Evolutionary conservation across 108 stramenopile genomes (phyloP), one percentile per base, ranked within the genome.

Genomic region (Cyclotella cryptica): DNA sequence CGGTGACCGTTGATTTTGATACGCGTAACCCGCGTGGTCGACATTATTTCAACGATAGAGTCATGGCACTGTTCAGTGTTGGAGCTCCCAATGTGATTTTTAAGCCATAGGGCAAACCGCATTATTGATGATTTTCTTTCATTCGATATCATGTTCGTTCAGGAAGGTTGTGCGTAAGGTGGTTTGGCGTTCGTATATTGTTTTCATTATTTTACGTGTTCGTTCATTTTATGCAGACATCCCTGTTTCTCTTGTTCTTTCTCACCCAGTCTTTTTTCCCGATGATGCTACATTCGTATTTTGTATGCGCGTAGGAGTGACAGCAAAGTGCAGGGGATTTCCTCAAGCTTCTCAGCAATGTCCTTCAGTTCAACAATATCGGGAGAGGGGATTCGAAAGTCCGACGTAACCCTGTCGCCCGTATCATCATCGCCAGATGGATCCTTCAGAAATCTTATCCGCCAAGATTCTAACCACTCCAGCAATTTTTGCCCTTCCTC

Each of bases 361-460:
- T n/a, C 49, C 13, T 22, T 58, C 14, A 58, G 22, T 27, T 24
- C 57, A 27, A 58, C 57, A 27, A 58, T 22, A 27, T 58, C 27
- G 3, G 21, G 21, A 58, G 27, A 58, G 57, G 26, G n/a, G 13
- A 52, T 71, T n/a, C 60, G 70, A 41, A 63, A 64, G 49, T 59
- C 60, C 19, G 62, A 79, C 41, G 28, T 64, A 42, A 43, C 53
- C 10, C 41, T 81, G 54, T 62, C 75, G 15, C 35, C 70, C 57
- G 49, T 72, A 52, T 43, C 61, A 35, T 29, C 76, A 30, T 43
- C 61, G 21, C n/a, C 53, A n/a, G 65, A 72, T 57, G 71, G 65
- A 0, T 55, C 69, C 43, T 78, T 71, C 55, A 58, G 39, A 52
- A 59, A 63, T 68, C 68, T 73, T 49, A 57, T 66, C 60, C 80